Evolutionary conservation across 805 yeast genomes (phyloP), one percentile per base, ranked within the genome.

Genomic region (Candida coleopterorum): DNA sequence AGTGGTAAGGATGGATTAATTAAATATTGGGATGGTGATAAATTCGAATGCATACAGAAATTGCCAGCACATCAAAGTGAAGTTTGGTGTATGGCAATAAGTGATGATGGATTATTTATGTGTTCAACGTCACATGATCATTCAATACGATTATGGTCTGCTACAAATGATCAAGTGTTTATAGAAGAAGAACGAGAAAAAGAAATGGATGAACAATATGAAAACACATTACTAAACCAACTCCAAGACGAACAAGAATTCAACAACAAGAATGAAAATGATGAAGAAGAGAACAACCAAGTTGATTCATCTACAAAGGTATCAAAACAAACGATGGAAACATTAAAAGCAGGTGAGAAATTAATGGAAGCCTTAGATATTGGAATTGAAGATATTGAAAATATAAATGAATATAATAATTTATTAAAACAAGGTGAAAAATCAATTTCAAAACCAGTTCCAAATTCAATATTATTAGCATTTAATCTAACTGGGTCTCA

Each of bases 21-120:
- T 38, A 93, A 93, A 60, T 88, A 87, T 60, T 93, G 99, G 99
- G 99, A 93, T 59, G 99, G 97, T 46, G 94, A 85, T 50, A 93
- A 93, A 60, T 93, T 93, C 58, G 96, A 86, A 49, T 85, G 90
- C 58, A 78, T 93, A 43, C 97, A 93, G 60, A 85, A 83, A 50
- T 68, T 93, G 22, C 72, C 77, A 4, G 74, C 77, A 7, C 97
- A 93, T 57, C 95, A 87, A 41, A 75, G 87, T 39, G 97, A 93
- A 62, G 94, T 93, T 17, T 93, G 97, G 98, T 75, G 87, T 26
- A 56, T 93, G 33, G 82, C 89, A n/a, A 74, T 90, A 12, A 79
- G 94, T 41, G 60, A 62, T 18, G 76, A 73, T 47, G 96, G 95
- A 2, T 63, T 73, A 15, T 79, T 79, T 49, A 75, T 87, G 45